Percentiles rank a stretch among this genome's conserved stretches.
Conservation (phyloP, 2,329 filamentous ascomycete species). For the Trematosphaeria pertusa region DNA sequence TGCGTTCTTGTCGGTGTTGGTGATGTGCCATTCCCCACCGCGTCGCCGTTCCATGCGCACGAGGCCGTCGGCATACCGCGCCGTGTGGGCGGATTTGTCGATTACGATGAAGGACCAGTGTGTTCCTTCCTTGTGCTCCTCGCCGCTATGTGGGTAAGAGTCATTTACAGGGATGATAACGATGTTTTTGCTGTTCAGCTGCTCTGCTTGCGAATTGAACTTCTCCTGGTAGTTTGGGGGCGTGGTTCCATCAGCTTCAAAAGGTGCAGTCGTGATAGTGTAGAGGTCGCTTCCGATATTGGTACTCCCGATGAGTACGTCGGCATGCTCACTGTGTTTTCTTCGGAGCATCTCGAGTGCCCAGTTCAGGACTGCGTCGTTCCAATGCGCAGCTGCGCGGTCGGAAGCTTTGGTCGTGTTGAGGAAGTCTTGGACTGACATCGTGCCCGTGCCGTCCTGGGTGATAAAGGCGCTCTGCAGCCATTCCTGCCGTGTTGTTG, state of each 20-base stretch:
- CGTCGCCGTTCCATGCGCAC: background rate
- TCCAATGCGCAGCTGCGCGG: background rate
- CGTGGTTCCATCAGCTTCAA: too few species aligned
- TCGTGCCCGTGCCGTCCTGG: background rate
- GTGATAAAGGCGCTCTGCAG: background rate
- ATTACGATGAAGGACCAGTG: background rate
- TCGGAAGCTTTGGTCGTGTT: background rate
- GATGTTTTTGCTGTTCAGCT: background rate
- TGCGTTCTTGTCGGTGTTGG: background rate
- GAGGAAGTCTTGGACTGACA: background rate
- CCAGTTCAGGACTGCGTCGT: background rate
- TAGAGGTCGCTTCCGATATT: background rate
- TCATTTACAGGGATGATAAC: background rate
- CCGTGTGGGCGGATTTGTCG: background rate
- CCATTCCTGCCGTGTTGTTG: background rate
- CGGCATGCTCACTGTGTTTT: background rate
- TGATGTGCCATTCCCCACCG: background rate
- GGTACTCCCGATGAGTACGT: background rate
- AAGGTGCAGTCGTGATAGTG: background rate
- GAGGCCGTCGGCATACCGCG: background rate
- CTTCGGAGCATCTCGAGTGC: background rate
- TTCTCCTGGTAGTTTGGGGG: too few species aligned
- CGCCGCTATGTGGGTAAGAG: too few species aligned
- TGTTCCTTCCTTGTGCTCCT: too few species aligned
- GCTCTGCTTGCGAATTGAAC: too few species aligned